These are phyloP conservation scores for Gypsophila paniculata DNA, from an alignment of 179 eudicot species.

Conservation along the genomic window DNA sequence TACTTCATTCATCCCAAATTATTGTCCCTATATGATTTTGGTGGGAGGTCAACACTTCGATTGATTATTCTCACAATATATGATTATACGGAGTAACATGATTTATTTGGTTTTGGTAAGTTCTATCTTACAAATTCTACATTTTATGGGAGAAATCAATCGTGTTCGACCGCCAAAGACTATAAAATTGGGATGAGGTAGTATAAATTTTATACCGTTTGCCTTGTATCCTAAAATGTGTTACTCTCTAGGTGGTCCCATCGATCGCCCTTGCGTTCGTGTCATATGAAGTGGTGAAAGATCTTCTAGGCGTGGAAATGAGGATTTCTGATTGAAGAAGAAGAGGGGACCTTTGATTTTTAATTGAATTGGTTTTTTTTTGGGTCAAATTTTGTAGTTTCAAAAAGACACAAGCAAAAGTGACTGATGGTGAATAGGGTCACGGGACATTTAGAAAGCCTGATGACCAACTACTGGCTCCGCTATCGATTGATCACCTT, in stretches of 20 bases:
- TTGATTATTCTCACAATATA: no score
- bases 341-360: background rate
- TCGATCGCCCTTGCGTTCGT: conserved; percentile 91
- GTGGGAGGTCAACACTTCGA: no score
- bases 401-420: conserved; percentile 16
- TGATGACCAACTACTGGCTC: background rate
- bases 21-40: no score
- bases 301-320: conserved; percentile 78
- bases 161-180: no score
- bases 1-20: no score
- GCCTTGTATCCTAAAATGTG: background rate
- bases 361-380: background rate
- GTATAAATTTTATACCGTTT: background rate
- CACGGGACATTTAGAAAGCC: conserved; percentile 11
- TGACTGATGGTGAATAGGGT: conserved; percentile 12
- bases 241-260: conserved; percentile 66
- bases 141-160: no score
- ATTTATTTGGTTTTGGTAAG: no score
- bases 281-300: conserved; percentile 81
- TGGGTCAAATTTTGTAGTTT: background rate
- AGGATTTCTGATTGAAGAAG: conserved; percentile 68
- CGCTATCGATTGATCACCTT: conserved; percentile 9
- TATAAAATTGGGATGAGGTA: no score
- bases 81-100: no score
- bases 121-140: no score